Percentiles rank a stretch among this genome's conserved stretches.
Evolutionary conservation across 768 basidiomycete genomes (phyloP).

Genomic region (Tephrocybe sp.): DNA sequence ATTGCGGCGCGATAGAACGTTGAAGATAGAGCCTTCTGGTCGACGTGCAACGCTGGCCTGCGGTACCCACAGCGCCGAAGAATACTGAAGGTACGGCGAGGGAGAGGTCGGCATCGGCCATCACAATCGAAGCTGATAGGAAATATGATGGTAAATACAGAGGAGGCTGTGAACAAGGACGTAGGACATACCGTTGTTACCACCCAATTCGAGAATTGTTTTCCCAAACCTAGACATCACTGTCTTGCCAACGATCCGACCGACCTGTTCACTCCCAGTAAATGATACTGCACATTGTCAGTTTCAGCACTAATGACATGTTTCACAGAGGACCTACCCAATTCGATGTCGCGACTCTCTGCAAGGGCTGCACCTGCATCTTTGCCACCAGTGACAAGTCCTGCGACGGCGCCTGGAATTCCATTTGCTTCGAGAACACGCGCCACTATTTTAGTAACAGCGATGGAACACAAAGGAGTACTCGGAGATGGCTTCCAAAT

Average conservation of each 20-base stretch:
- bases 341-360: constrained; percentile 67
- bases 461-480: constrained; percentile 88
- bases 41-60: constrained; percentile 82
- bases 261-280: constrained; percentile 89
- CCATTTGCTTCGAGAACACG: constrained; percentile 78
- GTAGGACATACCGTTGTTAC: constrained; percentile 85
- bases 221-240: constrained; percentile 91
- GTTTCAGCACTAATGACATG: constrained; percentile 11
- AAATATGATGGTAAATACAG: constrained; percentile 18
- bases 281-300: constrained; percentile 68
- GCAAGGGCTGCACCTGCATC: constrained; percentile 80
- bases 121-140: constrained; percentile 71
- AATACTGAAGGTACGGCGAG: constrained; percentile 89
- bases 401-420: constrained; percentile 80
- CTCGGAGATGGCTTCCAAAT: constrained; percentile 94
- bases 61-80: constrained; percentile 88
- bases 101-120: constrained; percentile 89
- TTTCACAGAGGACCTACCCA: constrained; percentile 46
- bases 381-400: constrained; percentile 80
- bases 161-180: constrained; percentile 14
- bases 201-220: constrained; percentile 86
- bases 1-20: constrained; percentile 68
- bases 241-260: constrained; percentile 80
- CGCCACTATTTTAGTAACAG: constrained; percentile 82
- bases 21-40: constrained; percentile 91